Percentiles rank a stretch among this genome's conserved stretches.
phyloP scores from a whole-genome alignment of 345 rosid genomes.

The Trapa incisa region DNA sequence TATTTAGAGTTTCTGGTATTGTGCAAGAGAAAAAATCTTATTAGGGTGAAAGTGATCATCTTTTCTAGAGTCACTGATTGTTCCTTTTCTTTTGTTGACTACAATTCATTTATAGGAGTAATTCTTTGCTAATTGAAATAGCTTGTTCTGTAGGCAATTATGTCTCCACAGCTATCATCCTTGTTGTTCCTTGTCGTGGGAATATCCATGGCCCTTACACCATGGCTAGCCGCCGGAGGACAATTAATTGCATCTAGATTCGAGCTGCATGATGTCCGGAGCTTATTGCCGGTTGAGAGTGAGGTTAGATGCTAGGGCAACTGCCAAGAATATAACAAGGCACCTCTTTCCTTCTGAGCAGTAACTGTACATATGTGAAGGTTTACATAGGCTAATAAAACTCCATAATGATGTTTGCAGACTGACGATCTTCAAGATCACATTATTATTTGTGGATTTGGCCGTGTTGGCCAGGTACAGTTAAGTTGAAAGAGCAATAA shows the following conservation, averaged over 20 bases:
- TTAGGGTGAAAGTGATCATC: background rate
- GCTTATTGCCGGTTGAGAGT: conserved; percentile 87
- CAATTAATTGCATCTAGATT: conserved; percentile 91
- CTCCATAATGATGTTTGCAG: conserved; percentile 26
- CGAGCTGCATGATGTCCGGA: conserved; percentile 92
- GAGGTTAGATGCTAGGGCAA: conserved; percentile 46
- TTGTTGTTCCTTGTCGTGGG: conserved; percentile 94
- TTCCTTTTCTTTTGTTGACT: too few relatives aligned
- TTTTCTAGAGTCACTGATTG: background rate
- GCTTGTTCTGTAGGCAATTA: conserved; percentile 57
- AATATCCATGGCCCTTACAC: conserved; percentile 93
- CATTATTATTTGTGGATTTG: conserved; percentile 90
- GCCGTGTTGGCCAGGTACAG: conserved; percentile 92
- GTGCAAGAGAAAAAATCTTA: too few relatives aligned
- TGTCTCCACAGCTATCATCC: conserved; percentile 87
- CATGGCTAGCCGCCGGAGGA: conserved; percentile 98
- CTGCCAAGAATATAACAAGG: background rate
- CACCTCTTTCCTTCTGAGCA: background rate
- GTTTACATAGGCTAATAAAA: background rate
- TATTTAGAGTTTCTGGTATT: too few relatives aligned
- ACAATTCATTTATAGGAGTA: background rate
- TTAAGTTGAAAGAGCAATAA: background rate
- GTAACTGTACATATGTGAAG: background rate
- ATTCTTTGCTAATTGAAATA: background rate
- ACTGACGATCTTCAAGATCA: conserved; percentile 98